A percentile compares a stretch with the other conserved stretches of the same genome.
Evolutionary conservation across 768 basidiomycete species (phyloP).

Genomic region (Auricularia sp.): DNA sequence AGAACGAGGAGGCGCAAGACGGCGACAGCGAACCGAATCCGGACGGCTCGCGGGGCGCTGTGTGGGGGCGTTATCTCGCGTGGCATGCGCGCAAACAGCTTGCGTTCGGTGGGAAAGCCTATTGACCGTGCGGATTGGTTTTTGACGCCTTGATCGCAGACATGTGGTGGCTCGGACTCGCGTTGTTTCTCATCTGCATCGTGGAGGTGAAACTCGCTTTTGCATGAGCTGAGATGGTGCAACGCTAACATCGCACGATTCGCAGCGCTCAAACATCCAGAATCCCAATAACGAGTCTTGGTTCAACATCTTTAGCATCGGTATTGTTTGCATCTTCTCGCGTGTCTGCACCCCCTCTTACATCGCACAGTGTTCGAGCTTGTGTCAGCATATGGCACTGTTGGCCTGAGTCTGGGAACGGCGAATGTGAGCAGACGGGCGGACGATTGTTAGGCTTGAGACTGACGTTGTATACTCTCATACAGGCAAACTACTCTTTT

Average conservation of each 20-base stretch:
- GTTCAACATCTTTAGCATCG: conserved; percentile 78
- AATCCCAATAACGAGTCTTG: conserved; percentile 45
- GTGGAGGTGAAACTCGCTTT: conserved; percentile 55
- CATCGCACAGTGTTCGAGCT: conserved; percentile 58
- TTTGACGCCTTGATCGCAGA: conserved; percentile 35
- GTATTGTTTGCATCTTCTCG: conserved; percentile 34
- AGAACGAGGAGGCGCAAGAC: conserved; percentile 38
- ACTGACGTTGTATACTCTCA: conserved; percentile 9
- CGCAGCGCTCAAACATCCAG: conserved; percentile 49
- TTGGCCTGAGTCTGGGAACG: conserved; percentile 85
- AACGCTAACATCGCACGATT: neutral
- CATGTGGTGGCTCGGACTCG: conserved; percentile 91
- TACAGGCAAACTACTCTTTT: conserved; percentile 72
- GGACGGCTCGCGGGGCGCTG: conserved; percentile 41
- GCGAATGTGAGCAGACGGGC: conserved; percentile 44
- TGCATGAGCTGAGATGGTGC: neutral
- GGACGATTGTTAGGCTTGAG: conserved; percentile 7
- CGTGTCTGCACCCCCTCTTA: conserved; percentile 6
- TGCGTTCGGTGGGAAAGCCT: conserved; percentile 62
- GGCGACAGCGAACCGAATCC: conserved; percentile 38
- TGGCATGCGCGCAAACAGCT: conserved; percentile 83
- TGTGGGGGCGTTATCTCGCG: conserved; percentile 69
- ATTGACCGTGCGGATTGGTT: neutral
- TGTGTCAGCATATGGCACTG: conserved; percentile 79
- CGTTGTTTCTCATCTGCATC: conserved; percentile 84